A percentile compares a stretch with the other conserved stretches of the same genome.
phyloP scores from a whole-genome alignment of 768 basidiomycete genomes.

The Phlegmacium glaucopus region DNA sequence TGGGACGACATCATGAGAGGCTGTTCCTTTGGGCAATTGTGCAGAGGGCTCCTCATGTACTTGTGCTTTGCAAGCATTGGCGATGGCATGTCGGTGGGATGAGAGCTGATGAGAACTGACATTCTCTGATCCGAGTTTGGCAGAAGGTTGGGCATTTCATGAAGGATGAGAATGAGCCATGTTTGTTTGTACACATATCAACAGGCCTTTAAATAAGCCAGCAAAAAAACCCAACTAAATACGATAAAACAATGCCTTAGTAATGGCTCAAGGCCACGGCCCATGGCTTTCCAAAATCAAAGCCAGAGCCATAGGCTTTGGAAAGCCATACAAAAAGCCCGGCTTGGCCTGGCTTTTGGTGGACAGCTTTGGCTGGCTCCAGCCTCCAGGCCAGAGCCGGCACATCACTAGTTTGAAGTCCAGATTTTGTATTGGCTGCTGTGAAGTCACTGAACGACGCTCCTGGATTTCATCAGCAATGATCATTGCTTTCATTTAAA shows the following conservation, averaged over 20 bases:
- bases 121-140: conserved; percentile 6
- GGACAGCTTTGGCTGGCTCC: not conserved
- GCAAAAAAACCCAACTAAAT: not conserved
- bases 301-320: conserved; percentile 2
- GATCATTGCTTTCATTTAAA: no score
- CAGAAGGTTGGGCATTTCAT: not conserved
- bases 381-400: not conserved
- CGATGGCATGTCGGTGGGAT: not conserved
- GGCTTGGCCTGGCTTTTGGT: conserved; percentile 4
- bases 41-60: not conserved
- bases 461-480: no score
- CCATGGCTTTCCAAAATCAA: not conserved
- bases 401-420: conserved; percentile 9
- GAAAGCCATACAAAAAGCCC: not conserved
- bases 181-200: not conserved
- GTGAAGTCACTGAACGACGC: no score
- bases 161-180: not conserved
- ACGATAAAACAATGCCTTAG: not conserved
- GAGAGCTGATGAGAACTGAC: not conserved
- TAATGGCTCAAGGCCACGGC: not conserved
- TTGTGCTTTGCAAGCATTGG: not conserved
- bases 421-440: no score
- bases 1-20: not conserved
- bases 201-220: not conserved
- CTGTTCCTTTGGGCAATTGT: not conserved